A percentile compares a stretch with the other conserved stretches of the same genome.
Evolutionary conservation across 1,284 basidiomycete genomes (phyloP).

Genomic region (Spongispora temasekensis): DNA sequence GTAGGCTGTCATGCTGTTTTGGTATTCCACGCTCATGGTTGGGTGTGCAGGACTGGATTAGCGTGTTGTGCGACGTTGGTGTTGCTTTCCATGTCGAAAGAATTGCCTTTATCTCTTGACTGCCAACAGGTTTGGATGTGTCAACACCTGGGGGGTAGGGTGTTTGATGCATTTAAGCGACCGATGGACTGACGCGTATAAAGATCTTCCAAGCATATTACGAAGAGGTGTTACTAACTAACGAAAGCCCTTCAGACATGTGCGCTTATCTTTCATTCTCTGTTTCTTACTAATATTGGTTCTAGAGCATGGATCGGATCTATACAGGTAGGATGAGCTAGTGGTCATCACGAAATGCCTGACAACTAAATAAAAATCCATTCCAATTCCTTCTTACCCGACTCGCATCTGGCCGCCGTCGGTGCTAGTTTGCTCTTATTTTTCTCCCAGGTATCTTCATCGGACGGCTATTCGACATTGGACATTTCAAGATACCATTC

Average conservation of each 20-base stretch:
- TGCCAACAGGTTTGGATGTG: conserved; percentile 27
- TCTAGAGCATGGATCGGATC: conserved; percentile 42
- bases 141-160: conserved; percentile 34
- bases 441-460: conserved; percentile 31
- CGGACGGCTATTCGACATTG: conserved; percentile 12
- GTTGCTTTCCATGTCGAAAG: neutral
- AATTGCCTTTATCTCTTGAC: conserved; percentile 6
- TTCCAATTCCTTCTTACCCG: too few relatives aligned
- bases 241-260: conserved; percentile 34
- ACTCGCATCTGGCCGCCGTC: neutral
- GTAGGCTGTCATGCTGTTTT: conserved; percentile 9
- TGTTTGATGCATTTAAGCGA: neutral
- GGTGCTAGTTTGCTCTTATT: conserved; percentile 39
- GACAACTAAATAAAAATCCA: neutral
- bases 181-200: neutral
- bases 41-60: conserved; percentile 17
- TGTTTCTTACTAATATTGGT: conserved; percentile 7
- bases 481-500: conserved; percentile 11
- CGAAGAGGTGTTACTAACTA: conserved; percentile 30
- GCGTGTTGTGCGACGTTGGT: conserved; percentile 20
- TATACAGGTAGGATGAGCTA: conserved; percentile 25
- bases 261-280: conserved; percentile 1
- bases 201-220: conserved; percentile 41
- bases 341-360: neutral
- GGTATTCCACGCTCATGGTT: conserved; percentile 3